Conservation (phyloP, 2,329 filamentous ascomycete species). For the Drechmeria coniospora region DNA sequence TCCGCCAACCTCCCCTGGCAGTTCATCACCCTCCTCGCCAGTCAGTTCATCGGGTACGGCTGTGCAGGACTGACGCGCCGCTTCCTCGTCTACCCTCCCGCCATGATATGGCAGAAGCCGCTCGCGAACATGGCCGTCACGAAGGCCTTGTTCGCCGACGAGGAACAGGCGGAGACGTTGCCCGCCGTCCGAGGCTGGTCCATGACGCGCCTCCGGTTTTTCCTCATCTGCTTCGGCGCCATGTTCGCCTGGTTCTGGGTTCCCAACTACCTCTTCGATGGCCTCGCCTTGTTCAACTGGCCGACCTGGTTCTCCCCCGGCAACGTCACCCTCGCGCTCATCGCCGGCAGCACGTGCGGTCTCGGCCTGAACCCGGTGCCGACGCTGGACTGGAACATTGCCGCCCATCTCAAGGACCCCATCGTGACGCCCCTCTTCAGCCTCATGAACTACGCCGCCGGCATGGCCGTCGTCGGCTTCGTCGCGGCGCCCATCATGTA, state of each 20-base stretch:
- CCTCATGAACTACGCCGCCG: conserved; percentile 12
- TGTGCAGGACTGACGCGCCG: conserved; percentile 29
- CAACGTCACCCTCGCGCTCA: conserved; percentile 17
- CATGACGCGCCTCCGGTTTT: conserved; percentile 22
- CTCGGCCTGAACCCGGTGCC: conserved; percentile 22
- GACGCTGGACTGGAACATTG: conserved; percentile 26
- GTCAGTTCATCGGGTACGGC: conserved; percentile 36
- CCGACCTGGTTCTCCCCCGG: conserved; percentile 32
- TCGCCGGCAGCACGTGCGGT: conserved; percentile 20
- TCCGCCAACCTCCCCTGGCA: conserved; percentile 26
- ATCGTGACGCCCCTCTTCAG: conserved; percentile 16
- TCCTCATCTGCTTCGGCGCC: conserved; percentile 21
- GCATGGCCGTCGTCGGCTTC: conserved; percentile 34
- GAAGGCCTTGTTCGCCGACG: conserved; percentile 8
- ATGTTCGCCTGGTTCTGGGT: conserved; percentile 39
- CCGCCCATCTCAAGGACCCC: conserved; percentile 13
- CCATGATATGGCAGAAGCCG: conserved; percentile 34
- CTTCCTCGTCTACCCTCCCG: conserved; percentile 32
- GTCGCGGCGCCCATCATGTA: conserved; percentile 32
- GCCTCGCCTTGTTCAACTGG: conserved; percentile 31
- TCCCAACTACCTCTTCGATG: conserved; percentile 32
- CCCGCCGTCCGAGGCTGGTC: conserved; percentile 10
- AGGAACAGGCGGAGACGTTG: conserved; percentile 7
- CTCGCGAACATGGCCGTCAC: conserved; percentile 30
- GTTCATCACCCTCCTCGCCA: conserved; percentile 27